Conservation (phyloP, 805 yeast genomes). For the Candida khao-thaluensis region DNA sequence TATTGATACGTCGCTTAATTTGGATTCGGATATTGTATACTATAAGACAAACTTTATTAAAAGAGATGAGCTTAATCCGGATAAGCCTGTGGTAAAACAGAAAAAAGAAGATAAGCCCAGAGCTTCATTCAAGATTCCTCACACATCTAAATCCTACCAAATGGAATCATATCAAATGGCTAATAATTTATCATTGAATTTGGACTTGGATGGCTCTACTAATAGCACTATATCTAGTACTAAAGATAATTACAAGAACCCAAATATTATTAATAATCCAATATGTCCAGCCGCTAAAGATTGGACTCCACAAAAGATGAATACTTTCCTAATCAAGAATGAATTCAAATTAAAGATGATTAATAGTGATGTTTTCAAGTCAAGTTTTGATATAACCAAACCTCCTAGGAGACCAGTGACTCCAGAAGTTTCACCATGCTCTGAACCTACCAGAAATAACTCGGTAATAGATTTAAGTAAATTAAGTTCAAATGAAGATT, state of each 20-base stretch:
- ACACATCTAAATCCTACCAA: conserved; percentile 15
- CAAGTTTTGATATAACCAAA: conserved; percentile 26
- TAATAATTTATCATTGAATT: conserved; percentile 9
- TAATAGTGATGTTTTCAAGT: conserved; percentile 38
- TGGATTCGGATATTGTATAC: conserved; percentile 43
- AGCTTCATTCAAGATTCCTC: conserved; percentile 34
- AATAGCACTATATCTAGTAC: not conserved
- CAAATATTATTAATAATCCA: conserved; percentile 21
- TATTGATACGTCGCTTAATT: conserved; percentile 31
- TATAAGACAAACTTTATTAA: conserved; percentile 44
- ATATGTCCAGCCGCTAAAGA: conserved; percentile 40
- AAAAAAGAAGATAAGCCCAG: conserved; percentile 24
- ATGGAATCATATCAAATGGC: conserved; percentile 11
- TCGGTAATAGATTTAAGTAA: conserved; percentile 41
- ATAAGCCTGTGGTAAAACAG: conserved; percentile 4
- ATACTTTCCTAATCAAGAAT: conserved; percentile 28
- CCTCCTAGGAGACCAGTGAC: conserved; percentile 36
- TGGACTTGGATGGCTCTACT: conserved; percentile 4
- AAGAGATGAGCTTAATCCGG: conserved; percentile 26
- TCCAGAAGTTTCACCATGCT: conserved; percentile 43
- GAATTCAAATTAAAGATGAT: conserved; percentile 38
- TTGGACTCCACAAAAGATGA: conserved; percentile 35
- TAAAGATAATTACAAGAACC: conserved; percentile 12
- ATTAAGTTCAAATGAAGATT: conserved; percentile 33
- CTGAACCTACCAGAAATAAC: conserved; percentile 41